Base-by-base conservation (phyloP, 1,284 basidiomycete genomes). In the Marasmius oreades region DNA sequence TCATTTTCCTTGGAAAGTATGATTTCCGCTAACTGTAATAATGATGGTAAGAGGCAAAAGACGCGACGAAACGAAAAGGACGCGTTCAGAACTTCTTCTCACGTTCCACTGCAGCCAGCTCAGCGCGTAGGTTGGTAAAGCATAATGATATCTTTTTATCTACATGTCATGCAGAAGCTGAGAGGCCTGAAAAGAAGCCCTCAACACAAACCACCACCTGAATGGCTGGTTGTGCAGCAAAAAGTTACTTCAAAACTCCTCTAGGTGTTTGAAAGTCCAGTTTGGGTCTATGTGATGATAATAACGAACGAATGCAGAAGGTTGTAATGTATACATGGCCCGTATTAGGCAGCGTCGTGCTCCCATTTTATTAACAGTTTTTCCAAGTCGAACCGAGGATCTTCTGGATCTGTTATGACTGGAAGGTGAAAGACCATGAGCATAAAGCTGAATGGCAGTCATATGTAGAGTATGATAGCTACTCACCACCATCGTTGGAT, bases 311-410 rank as follows among this genome's bases (percentile, higher is more conserved):
- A 43, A n/a, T 33, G 39, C 42, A 33, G 42, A n/a, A n/a, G n/a
- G n/a, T n/a, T n/a, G n/a, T n/a, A n/a, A n/a, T 39, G 39, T 23
- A 46, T 33, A 44, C n/a, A 33, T 16, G 26, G 31, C 52, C 46
- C 63, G 56, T 60, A 44, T 74, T 73, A 73, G 66, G 75, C 73
- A 50, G 85, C 81, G 66, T 31, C 28, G 10, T 79, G 81, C 71
- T 91, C 90, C 81, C 84, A 88, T 69, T 84, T 84, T 51, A 77
- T 78, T 70, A 98, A 71, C 63, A 98, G 78, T 76, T 94, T 94
- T 80, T 98, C 96, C 69, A 98, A 80, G 80, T 99, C 95, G 76
- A 99, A 99, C 63, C 85, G 87, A 61, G 95, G 93, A 75, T 96
- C 88, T 68, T 98, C 95, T 51, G 95, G 93, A 78, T 99, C 86